phyloP scores from a whole-genome alignment of 2,329 filamentous ascomycete genomes.

The Xylariaceae sp. region DNA sequence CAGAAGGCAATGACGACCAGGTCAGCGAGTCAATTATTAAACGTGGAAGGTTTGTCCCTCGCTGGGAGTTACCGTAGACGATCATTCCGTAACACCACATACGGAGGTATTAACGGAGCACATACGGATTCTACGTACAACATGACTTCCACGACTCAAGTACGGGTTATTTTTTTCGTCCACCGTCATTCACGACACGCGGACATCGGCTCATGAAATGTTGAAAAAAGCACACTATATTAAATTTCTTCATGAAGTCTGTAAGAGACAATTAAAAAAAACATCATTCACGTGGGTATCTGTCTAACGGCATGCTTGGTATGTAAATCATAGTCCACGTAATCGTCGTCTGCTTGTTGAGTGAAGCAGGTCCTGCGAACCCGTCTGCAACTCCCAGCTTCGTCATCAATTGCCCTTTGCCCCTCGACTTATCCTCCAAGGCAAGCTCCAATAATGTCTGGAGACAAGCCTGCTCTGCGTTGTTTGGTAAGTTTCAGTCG shows the following conservation, averaged over 20 bases:
- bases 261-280: neutral
- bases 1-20: no score
- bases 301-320: slow-evolving; percentile 4
- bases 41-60: no score
- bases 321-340: slow-evolving; percentile 3
- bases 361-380: neutral
- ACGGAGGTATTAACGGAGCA: no score
- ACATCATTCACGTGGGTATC: slow-evolving; percentile 15
- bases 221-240: neutral
- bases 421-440: neutral
- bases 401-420: neutral
- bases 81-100: no score
- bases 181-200: no score
- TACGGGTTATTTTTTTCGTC: no score
- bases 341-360: neutral
- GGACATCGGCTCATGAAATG: no score
- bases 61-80: no score
- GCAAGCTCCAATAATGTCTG: neutral
- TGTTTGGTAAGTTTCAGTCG: neutral
- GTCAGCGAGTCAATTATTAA: no score
- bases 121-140: no score
- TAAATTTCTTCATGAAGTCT: neutral
- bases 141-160: no score
- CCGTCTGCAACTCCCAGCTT: neutral
- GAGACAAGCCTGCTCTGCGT: neutral